Evolutionary conservation across 805 yeast species (phyloP), one percentile per base, ranked within the genome.

Genomic region (Cyberlindnera mississippiensis): DNA sequence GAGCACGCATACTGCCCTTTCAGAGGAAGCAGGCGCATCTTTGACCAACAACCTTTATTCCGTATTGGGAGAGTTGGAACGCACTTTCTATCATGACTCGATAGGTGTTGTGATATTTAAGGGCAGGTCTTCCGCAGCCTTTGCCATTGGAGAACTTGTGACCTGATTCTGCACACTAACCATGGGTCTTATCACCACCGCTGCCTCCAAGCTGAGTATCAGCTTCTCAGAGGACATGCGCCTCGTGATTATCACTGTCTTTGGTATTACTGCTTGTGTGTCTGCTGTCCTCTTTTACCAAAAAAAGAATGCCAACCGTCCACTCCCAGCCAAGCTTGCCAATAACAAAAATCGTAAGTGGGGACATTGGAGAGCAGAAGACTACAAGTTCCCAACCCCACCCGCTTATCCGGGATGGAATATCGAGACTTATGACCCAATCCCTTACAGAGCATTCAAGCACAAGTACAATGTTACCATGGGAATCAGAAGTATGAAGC

Each of bases 401-500:
- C 54, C 59, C 20, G 68, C 73, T 9, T 77, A 53, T 47, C 60
- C 64, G 17, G 56, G 37, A 10, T 54, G 59, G 59, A 45, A 45
- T 33, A 24, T 52, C 13, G 24, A 49, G 3, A 29, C 33, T 8
- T 51, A 56, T 0, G 20, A 17, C 16, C 59, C 59, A 3, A 20
- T 54, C 10, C 59, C 59, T 28, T 54, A 54, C 40, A 38, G 59
- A 28, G 85, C 87, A 0, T 82, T 81, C 63, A 78, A 72, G 55
- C 82, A 78, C 59, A 77, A 74, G 45, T 81, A 81, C 55, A 72
- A 65, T 50, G 71, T 81, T 37, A 81, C 82, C 18, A 81, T 81
- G 88, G 88, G 87, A 6, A 80, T 80, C 33, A 64, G 87, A 48
- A 65, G 64, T 44, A 73, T 80, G 82, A 75, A 78, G 37, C 74